These are phyloP conservation scores for Monilinia polystroma DNA, from an alignment of 2,329 filamentous ascomycete species.

Conservation along the genomic window DNA sequence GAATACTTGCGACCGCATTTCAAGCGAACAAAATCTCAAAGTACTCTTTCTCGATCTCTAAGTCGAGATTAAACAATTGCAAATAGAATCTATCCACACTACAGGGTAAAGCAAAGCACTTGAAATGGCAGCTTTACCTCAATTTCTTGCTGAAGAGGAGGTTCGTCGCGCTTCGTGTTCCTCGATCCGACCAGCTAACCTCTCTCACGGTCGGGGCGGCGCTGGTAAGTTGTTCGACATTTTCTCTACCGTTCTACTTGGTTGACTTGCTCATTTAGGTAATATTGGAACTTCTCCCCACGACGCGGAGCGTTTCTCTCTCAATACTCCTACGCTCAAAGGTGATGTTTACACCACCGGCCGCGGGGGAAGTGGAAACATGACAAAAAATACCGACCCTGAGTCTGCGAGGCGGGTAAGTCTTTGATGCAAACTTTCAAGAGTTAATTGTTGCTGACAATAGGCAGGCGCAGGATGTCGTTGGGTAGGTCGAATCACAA, in stretches of 20 bases:
- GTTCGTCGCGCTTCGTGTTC: slow-evolving; percentile 31
- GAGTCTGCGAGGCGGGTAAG: slow-evolving; percentile 62
- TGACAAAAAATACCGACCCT: slow-evolving; percentile 71
- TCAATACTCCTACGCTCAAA: slow-evolving; percentile 82
- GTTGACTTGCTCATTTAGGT: slow-evolving; percentile 42
- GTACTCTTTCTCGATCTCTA: background rate
- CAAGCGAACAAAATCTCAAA: background rate
- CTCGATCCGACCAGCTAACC: slow-evolving; percentile 23
- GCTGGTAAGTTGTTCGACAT: slow-evolving; percentile 51
- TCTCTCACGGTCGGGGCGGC: slow-evolving; percentile 73
- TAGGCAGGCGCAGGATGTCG: slow-evolving; percentile 70
- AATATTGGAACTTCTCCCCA: slow-evolving; percentile 61
- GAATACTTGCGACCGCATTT: background rate
- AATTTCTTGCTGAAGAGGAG: slow-evolving; percentile 27
- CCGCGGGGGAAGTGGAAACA: slow-evolving; percentile 80
- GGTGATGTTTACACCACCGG: slow-evolving; percentile 83
- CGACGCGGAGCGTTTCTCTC: slow-evolving; percentile 57
- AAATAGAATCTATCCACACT: background rate
- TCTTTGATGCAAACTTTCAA: background rate
- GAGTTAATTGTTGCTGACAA: background rate
- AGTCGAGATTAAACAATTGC: background rate
- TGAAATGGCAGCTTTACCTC: slow-evolving; percentile 33
- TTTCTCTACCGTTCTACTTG: slow-evolving; percentile 11
- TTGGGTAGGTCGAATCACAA: slow-evolving; percentile 51
- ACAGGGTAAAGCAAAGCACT: background rate